Evolutionary conservation across 2,329 filamentous ascomycete species (phyloP).

Genomic region (Ophiostoma sp.): DNA sequence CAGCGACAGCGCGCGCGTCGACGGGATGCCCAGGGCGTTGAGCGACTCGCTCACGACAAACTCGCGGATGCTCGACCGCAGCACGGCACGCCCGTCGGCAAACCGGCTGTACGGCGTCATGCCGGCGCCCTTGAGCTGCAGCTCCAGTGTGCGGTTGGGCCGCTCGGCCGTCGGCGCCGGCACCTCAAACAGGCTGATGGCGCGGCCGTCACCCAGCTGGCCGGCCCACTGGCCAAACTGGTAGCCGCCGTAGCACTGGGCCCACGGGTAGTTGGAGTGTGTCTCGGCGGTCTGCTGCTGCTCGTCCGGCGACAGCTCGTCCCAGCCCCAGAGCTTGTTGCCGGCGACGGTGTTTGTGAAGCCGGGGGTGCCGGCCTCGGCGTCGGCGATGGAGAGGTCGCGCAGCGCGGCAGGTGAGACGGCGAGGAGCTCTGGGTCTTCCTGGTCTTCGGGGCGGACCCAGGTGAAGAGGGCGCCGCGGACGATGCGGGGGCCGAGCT

Average conservation of each 20-base stretch:
- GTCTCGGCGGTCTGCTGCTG: neutral
- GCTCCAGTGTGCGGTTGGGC: constrained; percentile 58
- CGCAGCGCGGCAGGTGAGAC: constrained; percentile 73
- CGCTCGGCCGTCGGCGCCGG: constrained; percentile 51
- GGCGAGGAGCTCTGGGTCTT: constrained; percentile 71
- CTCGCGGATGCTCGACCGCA: constrained; percentile 88
- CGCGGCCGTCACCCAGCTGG: constrained; percentile 88
- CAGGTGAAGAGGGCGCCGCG: constrained; percentile 83
- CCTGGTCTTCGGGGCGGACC: constrained; percentile 71
- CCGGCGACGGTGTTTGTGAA: constrained; percentile 76
- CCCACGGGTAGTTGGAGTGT: constrained; percentile 72
- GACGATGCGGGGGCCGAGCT: constrained; percentile 76
- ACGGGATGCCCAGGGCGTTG: constrained; percentile 78
- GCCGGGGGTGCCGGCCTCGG: constrained; percentile 64
- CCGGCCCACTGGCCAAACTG: constrained; percentile 86
- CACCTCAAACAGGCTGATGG: constrained; percentile 88
- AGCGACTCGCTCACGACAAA: constrained; percentile 89
- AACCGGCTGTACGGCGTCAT: constrained; percentile 93
- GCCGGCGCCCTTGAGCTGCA: constrained; percentile 92
- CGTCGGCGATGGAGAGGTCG: constrained; percentile 69
- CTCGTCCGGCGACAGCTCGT: constrained; percentile 34
- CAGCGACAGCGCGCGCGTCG: constrained; percentile 78
- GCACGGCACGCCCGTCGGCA: constrained; percentile 88
- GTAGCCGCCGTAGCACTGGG: constrained; percentile 91
- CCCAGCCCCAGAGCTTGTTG: constrained; percentile 75